These are phyloP conservation scores for Trichosporon inkin DNA, from an alignment of 1,284 basidiomycete genomes.

Conservation along the genomic window DNA sequence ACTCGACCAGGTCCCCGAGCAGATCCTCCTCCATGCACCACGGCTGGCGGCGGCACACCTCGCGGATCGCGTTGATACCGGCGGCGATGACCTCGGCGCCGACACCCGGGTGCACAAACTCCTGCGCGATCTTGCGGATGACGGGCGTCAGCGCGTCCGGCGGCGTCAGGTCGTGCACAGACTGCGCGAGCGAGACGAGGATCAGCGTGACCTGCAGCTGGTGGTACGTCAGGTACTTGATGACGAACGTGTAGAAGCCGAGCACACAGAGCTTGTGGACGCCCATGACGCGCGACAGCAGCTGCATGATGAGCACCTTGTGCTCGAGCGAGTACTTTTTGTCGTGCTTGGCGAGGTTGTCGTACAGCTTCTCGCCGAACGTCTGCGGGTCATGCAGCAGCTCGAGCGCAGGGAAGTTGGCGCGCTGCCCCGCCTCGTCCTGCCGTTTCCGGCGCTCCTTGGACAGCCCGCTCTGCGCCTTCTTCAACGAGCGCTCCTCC, in stretches of 20 bases:
- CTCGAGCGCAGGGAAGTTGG: conserved; percentile 91
- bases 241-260: conserved; percentile 94
- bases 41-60: conserved; percentile 87
- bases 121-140: conserved; percentile 84
- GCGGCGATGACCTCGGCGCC: conserved; percentile 92
- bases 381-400: conserved; percentile 93
- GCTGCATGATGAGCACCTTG: conserved; percentile 95
- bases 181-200: conserved; percentile 90
- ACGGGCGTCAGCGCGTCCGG: conserved; percentile 89
- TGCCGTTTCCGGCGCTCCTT: conserved; percentile 64
- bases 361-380: conserved; percentile 92
- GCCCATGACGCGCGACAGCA: conserved; percentile 92
- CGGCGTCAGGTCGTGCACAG: conserved; percentile 91
- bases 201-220: conserved; percentile 93
- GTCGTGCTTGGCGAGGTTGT: conserved; percentile 78
- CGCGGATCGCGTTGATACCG: conserved; percentile 89
- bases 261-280: conserved; percentile 89
- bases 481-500: conserved; percentile 60
- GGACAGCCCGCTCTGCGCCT: conserved; percentile 58
- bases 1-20: conserved; percentile 86
- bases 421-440: conserved; percentile 52
- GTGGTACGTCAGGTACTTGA: conserved; percentile 85
- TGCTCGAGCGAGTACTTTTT: conserved; percentile 92
- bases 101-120: conserved; percentile 97
- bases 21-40: conserved; percentile 93